Percentiles rank a stretch among this genome's conserved stretches.
phyloP scores from a whole-genome alignment of 1,139 yeast genomes.

The Schwanniomyces etchellsii region DNA sequence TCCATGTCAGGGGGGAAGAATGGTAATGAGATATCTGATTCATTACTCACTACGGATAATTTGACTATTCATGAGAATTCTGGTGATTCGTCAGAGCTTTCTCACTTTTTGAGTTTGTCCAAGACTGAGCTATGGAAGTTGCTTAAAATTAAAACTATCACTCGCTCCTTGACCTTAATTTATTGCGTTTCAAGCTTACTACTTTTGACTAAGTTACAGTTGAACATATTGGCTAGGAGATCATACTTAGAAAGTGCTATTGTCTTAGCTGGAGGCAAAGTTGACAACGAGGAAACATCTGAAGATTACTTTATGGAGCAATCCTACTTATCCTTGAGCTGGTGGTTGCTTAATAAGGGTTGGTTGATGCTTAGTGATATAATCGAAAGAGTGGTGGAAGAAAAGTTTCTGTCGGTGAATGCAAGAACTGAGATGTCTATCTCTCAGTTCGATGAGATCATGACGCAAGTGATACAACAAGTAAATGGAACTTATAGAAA shows the following conservation, averaged over 20 bases:
- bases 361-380: slow-evolving; percentile 56
- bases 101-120: slow-evolving; percentile 35
- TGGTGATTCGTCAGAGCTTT: slow-evolving; percentile 21
- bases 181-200: slow-evolving; percentile 68
- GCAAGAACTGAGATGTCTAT: slow-evolving; percentile 69
- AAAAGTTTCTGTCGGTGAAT: slow-evolving; percentile 56
- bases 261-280: slow-evolving; percentile 48
- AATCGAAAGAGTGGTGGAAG: slow-evolving; percentile 53
- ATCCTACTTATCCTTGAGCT: slow-evolving; percentile 77
- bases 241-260: slow-evolving; percentile 80
- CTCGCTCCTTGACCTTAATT: slow-evolving; percentile 67
- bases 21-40: slow-evolving; percentile 18
- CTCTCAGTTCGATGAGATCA: slow-evolving; percentile 44
- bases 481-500: slow-evolving; percentile 13
- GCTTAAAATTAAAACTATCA: slow-evolving; percentile 67
- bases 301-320: slow-evolving; percentile 62
- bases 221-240: slow-evolving; percentile 82
- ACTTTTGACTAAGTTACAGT: slow-evolving; percentile 74
- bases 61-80: slow-evolving; percentile 28
- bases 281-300: slow-evolving; percentile 13
- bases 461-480: slow-evolving; percentile 15
- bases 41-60: slow-evolving; percentile 36
- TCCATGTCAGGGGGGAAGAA: slow-evolving; percentile 1
- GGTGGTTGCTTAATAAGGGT: slow-evolving; percentile 93
- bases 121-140: slow-evolving; percentile 85